phyloP scores from a whole-genome alignment of 495 filamentous ascomycete genomes.

The Penicillium ucsense region DNA sequence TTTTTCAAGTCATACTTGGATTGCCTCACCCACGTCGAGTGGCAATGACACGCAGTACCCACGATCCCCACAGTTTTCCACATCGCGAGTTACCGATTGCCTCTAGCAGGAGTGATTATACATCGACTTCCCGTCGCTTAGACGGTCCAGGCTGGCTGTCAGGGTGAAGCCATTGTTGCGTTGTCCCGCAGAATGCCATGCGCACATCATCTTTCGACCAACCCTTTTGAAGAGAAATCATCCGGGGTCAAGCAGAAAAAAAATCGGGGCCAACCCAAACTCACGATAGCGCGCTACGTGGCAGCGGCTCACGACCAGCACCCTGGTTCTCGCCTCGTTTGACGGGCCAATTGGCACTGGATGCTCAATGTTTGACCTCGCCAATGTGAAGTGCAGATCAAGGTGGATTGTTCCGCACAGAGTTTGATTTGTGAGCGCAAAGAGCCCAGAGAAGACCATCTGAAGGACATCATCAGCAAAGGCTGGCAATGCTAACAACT shows the following conservation, averaged over 20 bases:
- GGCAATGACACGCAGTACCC: too few species aligned
- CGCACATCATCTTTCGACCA: not conserved
- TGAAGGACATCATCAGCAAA: too few species aligned
- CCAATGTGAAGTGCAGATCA: not conserved
- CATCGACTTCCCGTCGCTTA: too few species aligned
- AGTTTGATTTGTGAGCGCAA: not conserved
- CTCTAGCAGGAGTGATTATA: too few species aligned
- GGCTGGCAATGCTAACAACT: too few species aligned
- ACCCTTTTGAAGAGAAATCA: not conserved
- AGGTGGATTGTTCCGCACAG: too few species aligned
- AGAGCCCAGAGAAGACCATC: not conserved
- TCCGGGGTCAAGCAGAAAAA: too few species aligned
- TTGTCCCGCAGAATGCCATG: constrained; percentile 6
- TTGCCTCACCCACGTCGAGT: too few species aligned
- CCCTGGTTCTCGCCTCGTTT: not conserved
- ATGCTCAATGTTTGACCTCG: not conserved
- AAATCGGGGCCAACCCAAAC: not conserved
- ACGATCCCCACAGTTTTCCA: too few species aligned
- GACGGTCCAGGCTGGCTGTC: too few species aligned
- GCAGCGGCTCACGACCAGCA: constrained; percentile 11
- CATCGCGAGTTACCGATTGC: too few species aligned
- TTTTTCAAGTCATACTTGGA: too few species aligned
- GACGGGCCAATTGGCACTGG: constrained; percentile 2
- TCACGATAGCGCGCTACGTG: constrained; percentile 12
- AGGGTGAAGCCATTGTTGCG: constrained; percentile 3